Evolutionary conservation across 75 land plant species (phyloP).

Genomic region (Picea glauca): DNA sequence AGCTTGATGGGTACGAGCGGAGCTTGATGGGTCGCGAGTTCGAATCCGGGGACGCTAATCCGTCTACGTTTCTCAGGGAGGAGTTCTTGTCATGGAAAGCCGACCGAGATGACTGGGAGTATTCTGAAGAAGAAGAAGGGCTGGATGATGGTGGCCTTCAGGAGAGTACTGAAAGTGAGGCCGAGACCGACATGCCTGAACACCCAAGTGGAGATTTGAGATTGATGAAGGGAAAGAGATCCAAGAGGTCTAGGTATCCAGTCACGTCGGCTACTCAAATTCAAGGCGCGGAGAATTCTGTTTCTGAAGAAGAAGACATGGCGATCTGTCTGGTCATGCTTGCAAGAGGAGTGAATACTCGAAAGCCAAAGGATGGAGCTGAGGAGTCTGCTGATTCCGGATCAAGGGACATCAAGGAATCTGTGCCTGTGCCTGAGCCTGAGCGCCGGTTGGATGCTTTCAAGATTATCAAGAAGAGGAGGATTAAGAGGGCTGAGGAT

Average conservation of each 20-base stretch:
- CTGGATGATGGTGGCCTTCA: background rate
- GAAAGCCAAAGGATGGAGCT: background rate
- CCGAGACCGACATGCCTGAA: background rate
- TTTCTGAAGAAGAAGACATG: conserved; percentile 19
- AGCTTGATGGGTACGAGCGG: conserved; percentile 18
- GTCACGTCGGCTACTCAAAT: background rate
- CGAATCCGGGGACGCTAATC: conserved; percentile 1
- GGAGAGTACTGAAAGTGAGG: background rate
- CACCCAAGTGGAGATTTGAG: background rate
- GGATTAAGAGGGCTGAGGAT: conserved; percentile 1
- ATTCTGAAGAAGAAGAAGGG: conserved; percentile 34
- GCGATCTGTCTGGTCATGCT: conserved; percentile 25
- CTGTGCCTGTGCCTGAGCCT: background rate
- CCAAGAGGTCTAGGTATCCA: conserved; percentile 1
- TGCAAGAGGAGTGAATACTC: conserved; percentile 11
- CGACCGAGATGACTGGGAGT: conserved; percentile 43
- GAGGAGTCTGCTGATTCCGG: conserved; percentile 4
- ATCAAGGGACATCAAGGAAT: background rate
- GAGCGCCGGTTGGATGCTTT: background rate
- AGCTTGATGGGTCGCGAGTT: conserved; percentile 17
- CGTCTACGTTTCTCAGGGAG: conserved; percentile 15
- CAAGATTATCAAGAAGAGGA: background rate
- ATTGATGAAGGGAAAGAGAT: conserved; percentile 7
- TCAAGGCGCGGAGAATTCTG: background rate
- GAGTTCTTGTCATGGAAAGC: conserved; percentile 45